These are phyloP conservation scores for Plasmodium vinckei DNA, from an alignment of 169 alveolate genomes.

Conservation along the genomic window DNA sequence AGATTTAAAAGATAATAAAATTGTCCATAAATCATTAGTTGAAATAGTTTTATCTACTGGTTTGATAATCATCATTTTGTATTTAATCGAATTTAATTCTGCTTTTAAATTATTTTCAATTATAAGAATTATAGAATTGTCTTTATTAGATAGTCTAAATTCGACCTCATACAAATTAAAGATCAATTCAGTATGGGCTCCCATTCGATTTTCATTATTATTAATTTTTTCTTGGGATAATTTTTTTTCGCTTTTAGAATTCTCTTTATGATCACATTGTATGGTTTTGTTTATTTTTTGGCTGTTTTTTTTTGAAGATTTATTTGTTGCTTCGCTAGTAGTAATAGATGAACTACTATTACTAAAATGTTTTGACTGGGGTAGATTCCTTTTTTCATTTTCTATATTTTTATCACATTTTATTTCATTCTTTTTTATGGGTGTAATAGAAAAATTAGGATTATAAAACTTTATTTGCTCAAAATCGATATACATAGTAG, in stretches of 20 bases:
- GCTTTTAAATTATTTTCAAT: constrained; percentile 32
- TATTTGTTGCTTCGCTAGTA: not conserved
- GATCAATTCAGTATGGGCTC: not conserved
- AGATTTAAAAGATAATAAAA: constrained; percentile 55
- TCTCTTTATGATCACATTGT: not conserved
- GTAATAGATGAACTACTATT: not conserved
- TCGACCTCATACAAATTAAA: constrained; percentile 67
- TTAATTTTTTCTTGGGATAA: not conserved
- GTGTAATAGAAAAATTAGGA: not conserved
- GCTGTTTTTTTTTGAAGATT: not conserved
- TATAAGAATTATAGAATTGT: constrained; percentile 29
- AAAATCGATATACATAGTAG: constrained; percentile 28
- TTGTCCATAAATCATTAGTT: constrained; percentile 36
- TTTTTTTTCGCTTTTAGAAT: not conserved
- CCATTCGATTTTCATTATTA: not conserved
- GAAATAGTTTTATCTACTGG: constrained; percentile 14
- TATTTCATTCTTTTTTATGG: not conserved
- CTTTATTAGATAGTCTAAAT: constrained; percentile 41
- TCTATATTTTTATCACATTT: not conserved
- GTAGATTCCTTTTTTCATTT: not conserved
- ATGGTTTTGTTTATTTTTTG: not conserved
- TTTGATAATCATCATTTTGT: constrained; percentile 49
- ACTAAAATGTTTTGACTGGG: not conserved
- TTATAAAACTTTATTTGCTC: constrained; percentile 5
- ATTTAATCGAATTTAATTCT: constrained; percentile 22